These are phyloP conservation scores for Teunomyces pallodes DNA, from an alignment of 805 yeast genomes.

Conservation along the genomic window DNA sequence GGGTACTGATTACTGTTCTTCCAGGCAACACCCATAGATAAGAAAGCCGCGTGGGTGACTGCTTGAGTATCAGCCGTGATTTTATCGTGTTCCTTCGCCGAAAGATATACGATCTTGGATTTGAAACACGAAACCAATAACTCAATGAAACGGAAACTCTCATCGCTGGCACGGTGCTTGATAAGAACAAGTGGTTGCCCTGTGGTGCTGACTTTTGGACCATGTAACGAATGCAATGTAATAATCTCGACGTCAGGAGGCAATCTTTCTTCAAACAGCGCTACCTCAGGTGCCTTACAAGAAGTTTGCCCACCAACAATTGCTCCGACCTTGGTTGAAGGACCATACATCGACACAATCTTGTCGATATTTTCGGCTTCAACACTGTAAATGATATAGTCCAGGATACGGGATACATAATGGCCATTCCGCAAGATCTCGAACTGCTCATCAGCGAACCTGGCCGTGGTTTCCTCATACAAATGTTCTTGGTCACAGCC, in stretches of 20 bases:
- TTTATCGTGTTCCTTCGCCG: constrained; percentile 87
- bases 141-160: constrained; percentile 60
- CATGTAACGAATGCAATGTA: constrained; percentile 89
- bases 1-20: constrained; percentile 78
- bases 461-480: constrained; percentile 44
- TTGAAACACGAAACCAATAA: constrained; percentile 66
- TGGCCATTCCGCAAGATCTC: constrained; percentile 76
- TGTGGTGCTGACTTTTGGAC: constrained; percentile 82
- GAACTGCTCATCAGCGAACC: constrained; percentile 44
- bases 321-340: constrained; percentile 82
- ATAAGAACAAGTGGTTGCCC: constrained; percentile 93
- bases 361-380: constrained; percentile 82
- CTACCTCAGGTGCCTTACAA: constrained; percentile 87
- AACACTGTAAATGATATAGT: constrained; percentile 84
- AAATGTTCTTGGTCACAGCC: constrained; percentile 82
- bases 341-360: constrained; percentile 77
- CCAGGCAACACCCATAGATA: constrained; percentile 98
- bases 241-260: constrained; percentile 83
- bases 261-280: constrained; percentile 71
- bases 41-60: constrained; percentile 95
- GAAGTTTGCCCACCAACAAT: constrained; percentile 98
- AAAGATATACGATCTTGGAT: constrained; percentile 71
- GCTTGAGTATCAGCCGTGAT: constrained; percentile 99
- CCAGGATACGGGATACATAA: constrained; percentile 74
- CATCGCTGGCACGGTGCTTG: constrained; percentile 61